phyloP scores from a whole-genome alignment of 306 rosid species.

The Castanea crenata region DNA sequence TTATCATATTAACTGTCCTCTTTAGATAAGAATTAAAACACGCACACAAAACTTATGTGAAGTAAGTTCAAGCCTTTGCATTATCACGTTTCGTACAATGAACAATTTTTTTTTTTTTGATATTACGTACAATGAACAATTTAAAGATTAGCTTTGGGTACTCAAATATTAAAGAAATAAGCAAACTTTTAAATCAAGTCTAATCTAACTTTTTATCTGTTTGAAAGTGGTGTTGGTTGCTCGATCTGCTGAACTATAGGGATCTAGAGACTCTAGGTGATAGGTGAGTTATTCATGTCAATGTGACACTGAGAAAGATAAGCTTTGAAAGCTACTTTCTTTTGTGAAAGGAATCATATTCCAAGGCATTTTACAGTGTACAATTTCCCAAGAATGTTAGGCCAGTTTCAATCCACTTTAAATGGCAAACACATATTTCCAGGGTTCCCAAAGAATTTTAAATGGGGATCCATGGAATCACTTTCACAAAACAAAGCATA shows the following conservation, averaged over 20 bases:
- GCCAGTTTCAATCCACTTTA: slow-evolving; percentile 14
- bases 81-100: too few relatives aligned
- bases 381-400: neutral
- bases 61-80: too few relatives aligned
- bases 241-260: neutral
- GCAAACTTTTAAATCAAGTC: slow-evolving; percentile 2
- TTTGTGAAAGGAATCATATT: slow-evolving; percentile 13
- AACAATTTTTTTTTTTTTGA: too few relatives aligned
- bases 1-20: too few relatives aligned
- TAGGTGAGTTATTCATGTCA: slow-evolving; percentile 4
- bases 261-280: slow-evolving; percentile 12
- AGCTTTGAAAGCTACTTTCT: neutral
- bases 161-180: neutral
- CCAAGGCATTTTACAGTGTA: neutral
- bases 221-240: slow-evolving; percentile 16
- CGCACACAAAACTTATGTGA: too few relatives aligned
- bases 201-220: neutral
- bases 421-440: neutral
- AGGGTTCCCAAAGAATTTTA: slow-evolving; percentile 6
- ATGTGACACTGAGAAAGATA: slow-evolving; percentile 8
- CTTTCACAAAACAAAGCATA: neutral
- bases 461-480: slow-evolving; percentile 5
- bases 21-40: too few relatives aligned
- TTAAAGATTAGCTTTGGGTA: too few relatives aligned
- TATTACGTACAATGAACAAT: too few relatives aligned